Base-by-base conservation (phyloP, 1,284 basidiomycete species). In the Sparassis latifolia region DNA sequence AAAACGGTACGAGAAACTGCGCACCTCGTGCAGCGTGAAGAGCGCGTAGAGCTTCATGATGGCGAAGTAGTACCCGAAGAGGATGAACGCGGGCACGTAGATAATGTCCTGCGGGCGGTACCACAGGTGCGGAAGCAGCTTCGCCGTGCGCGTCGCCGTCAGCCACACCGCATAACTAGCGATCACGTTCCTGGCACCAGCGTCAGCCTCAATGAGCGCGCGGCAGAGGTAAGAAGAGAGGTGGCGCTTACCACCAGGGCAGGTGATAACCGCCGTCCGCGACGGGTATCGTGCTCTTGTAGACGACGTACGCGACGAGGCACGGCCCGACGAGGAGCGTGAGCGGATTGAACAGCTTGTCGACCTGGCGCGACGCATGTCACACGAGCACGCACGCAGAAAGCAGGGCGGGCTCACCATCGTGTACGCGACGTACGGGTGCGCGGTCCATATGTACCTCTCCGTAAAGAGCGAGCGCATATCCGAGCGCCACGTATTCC, bases 401-500 rank as follows among this genome's bases (percentile, higher is more conserved):
- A 37, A 7, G 35, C 35, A 37, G 12, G 7, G 12, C 35, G 6
- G 35, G 63, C 72, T 47, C 52, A 86, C 84, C 92, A 94, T 95
- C 20, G 89, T 92, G 70, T 90, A 94, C 2, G 89, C 87, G 43
- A 93, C 89, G 65, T 93, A 95, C 41, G 92, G 92, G 71, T 94
- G 90, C 47, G 80, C 69, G 0, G 88, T 90, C 91, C 92, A 95
- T 51, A 95, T 78, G 65, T 92, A 69, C 48, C 92, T 71, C 66
- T 95, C 92, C 72, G 80, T 94, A 67, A 95, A 95, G 53, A 95
- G 73, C 56, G 86, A 89, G 47, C 92, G 77, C 58, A 95, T 65
- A 73, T 95, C 92, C 1, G 87, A 90, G 47, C 92, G 75, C 92
- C 92, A 95, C 1, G 92, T 95, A 71, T 95, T 95, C 57, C 92